Percentiles rank a stretch among this genome's conserved stretches.
Evolutionary conservation across 345 rosid genomes (phyloP).

Genomic region (Laguncularia racemosa): DNA sequence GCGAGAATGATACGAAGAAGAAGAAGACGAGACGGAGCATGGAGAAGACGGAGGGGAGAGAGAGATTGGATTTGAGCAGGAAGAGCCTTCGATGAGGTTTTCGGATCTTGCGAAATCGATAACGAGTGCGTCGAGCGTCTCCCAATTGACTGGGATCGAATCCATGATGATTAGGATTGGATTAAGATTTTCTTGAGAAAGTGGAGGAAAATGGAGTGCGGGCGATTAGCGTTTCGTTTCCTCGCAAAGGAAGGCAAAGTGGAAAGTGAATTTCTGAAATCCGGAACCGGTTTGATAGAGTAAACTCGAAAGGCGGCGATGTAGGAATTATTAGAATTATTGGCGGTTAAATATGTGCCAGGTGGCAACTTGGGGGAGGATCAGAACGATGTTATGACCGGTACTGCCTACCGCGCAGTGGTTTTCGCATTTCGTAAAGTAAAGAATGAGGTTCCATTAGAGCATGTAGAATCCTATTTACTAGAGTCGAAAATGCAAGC

Average conservation of each 20-base stretch:
- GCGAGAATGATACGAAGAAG: slow-evolving; percentile 56
- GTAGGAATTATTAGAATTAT: slow-evolving; percentile 11
- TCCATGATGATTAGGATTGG: slow-evolving; percentile 38
- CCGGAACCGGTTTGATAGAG: background rate
- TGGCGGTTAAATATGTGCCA: slow-evolving; percentile 21
- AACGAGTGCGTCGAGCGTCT: slow-evolving; percentile 74
- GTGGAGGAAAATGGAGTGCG: slow-evolving; percentile 1
- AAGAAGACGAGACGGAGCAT: slow-evolving; percentile 32
- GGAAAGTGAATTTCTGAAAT: background rate
- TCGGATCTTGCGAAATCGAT: slow-evolving; percentile 84
- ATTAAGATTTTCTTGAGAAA: slow-evolving; percentile 4
- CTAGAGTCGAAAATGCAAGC: no score
- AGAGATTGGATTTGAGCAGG: slow-evolving; percentile 1
- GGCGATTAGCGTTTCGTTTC: background rate
- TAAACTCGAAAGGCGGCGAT: slow-evolving; percentile 22
- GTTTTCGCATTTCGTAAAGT: no score
- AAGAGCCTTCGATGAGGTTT: slow-evolving; percentile 50
- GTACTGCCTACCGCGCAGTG: no score
- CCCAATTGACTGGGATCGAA: slow-evolving; percentile 76
- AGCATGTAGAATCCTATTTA: no score
- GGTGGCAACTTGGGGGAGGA: slow-evolving; percentile 12
- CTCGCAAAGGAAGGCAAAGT: background rate
- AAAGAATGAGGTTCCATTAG: no score
- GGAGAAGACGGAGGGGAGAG: slow-evolving; percentile 31
- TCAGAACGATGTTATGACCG: no score